Percentiles rank a stretch among this genome's conserved stretches.
Evolutionary conservation across 2,329 filamentous ascomycete genomes (phyloP).

Genomic region (Colletotrichum tropicale): DNA sequence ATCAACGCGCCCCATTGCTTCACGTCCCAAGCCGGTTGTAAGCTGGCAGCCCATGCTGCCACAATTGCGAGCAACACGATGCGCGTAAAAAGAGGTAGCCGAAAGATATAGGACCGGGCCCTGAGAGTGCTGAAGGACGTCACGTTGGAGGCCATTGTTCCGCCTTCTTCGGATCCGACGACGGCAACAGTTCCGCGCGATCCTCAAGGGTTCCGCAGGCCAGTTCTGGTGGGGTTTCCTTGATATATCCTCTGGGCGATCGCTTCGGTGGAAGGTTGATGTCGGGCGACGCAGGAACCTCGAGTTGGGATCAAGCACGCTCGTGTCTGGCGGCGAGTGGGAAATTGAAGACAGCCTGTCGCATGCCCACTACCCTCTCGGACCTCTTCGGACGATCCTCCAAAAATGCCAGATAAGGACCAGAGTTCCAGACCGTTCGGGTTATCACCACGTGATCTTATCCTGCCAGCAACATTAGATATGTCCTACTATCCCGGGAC

Average conservation of each 20-base stretch:
- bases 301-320: not conserved
- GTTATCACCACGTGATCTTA: constrained; percentile 7
- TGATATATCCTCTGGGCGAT: not conserved
- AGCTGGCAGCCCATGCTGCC: constrained; percentile 64
- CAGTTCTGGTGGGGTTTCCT: not conserved
- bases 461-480: not conserved
- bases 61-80: constrained; percentile 66
- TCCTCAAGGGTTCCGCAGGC: not conserved
- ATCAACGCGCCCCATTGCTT: constrained; percentile 79
- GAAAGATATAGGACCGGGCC: constrained; percentile 79
- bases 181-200: not conserved
- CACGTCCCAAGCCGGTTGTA: constrained; percentile 75
- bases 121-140: constrained; percentile 69
- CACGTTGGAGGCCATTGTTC: constrained; percentile 8
- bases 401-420: constrained; percentile 7
- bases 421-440: not conserved
- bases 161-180: not conserved
- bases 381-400: not conserved
- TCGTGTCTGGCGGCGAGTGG: not conserved
- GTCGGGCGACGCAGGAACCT: not conserved
- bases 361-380: not conserved
- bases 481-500: not conserved
- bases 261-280: not conserved
- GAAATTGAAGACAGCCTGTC: constrained; percentile 7
- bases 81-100: constrained; percentile 88